Conservation (phyloP, 2,329 filamentous ascomycete species). For the Ophiostoma pallidulum region DNA sequence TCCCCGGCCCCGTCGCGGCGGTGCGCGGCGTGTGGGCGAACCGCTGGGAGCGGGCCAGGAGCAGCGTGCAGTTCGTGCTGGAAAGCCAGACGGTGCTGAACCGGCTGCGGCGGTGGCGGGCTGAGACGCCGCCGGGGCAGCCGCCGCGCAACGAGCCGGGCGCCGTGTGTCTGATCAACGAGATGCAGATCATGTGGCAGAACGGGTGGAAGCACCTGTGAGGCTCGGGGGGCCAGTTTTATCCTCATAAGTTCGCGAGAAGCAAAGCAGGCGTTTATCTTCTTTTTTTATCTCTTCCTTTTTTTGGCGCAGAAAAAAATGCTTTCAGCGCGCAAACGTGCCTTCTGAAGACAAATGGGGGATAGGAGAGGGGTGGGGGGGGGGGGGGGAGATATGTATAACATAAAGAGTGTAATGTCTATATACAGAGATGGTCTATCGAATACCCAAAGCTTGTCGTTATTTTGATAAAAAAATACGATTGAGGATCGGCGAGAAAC, state of each 20-base stretch:
- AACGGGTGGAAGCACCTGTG: conserved; percentile 51
- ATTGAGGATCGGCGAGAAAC: no score
- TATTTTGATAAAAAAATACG: no score
- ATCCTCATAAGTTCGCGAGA: no score
- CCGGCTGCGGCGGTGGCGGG: conserved; percentile 33
- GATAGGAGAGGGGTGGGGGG: no score
- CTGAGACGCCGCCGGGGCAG: conserved; percentile 25
- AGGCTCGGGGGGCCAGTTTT: not conserved
- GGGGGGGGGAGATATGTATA: no score
- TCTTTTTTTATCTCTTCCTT: not conserved
- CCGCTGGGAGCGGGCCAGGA: conserved; percentile 38
- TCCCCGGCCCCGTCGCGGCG: conserved; percentile 40
- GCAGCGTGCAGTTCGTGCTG: conserved; percentile 28
- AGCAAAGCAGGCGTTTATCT: not conserved
- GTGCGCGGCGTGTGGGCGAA: conserved; percentile 51
- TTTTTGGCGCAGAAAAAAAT: no score
- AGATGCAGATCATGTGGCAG: conserved; percentile 49
- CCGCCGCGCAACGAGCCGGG: conserved; percentile 32
- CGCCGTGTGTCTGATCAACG: conserved; percentile 44
- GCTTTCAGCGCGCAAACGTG: no score
- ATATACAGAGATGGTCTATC: no score
- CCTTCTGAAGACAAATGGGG: no score
- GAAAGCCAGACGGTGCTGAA: conserved; percentile 29
- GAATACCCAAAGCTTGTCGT: no score
- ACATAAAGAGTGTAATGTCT: no score